Evolutionary conservation across 495 filamentous ascomycete genomes (phyloP), one percentile per base, ranked within the genome.

Genomic region (Diplogelasinospora grovesii): DNA sequence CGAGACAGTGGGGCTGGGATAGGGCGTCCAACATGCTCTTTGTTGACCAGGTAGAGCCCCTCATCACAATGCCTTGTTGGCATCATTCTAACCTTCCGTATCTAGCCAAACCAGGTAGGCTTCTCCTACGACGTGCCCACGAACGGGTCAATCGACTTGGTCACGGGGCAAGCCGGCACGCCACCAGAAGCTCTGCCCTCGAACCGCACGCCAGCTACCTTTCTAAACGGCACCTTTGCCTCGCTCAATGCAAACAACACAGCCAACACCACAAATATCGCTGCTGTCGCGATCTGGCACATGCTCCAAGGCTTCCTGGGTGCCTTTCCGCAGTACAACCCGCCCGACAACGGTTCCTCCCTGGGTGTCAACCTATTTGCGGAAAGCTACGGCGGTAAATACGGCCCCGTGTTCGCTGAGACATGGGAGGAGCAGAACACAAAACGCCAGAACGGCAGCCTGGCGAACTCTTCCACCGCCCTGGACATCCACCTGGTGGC

Each of bases 1-100:
- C 57, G 23, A 38, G 59, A 13, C 54, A 63, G 43, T 82, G 81
- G 63, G 73, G 76, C 4, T 89, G 82, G 82, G 83, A 79, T 54
- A 71, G 82, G 47, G 74, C 75, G 3, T 82, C 79, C 10, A 88
- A 88, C 50, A 72, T 88, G 71, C 63, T 89, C 8, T 89, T 79
- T 50, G 68, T 89, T 28, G 83, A 83, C 21, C 79, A 86, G 57
- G 60, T 63, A 44, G 1, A 19, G 7, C 5, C 3, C 15, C 25
- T 7, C 4, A 7, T 20, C 11, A 22, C 25, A 5, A 72, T 13
- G 72, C 71, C 11, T 20, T 1, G 13, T 59, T 68, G 7, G 66
- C 66, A 4, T 6, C 73, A 74, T 47, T 46, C 48, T 41, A 46
- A 56, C 22, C 27, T 16, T 27, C 18, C 26, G 39, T 5, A 49